Percentiles rank a stretch among this genome's conserved stretches.
phyloP scores from a whole-genome alignment of 495 filamentous ascomycete species.

The Bacidia gigantensis region DNA sequence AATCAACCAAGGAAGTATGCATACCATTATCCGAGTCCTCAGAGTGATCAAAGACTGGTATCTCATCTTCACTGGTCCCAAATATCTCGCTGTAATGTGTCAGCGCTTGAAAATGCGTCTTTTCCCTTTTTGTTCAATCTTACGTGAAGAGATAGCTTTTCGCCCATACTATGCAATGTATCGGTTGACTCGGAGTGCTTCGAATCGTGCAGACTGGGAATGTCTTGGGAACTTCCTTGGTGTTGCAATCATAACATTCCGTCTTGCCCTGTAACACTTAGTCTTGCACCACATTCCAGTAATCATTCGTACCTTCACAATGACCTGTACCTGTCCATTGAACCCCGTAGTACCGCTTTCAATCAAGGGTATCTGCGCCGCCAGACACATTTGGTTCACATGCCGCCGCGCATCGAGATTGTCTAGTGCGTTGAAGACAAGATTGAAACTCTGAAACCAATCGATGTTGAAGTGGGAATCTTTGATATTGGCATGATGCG shows the following conservation, averaged over 20 bases:
- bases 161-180: constrained; percentile 99
- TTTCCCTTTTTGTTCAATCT: too few species aligned
- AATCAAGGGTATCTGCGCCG: constrained; percentile 78
- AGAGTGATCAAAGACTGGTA: constrained; percentile 58
- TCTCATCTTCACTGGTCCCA: constrained; percentile 76
- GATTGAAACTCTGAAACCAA: constrained; percentile 70
- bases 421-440: constrained; percentile 96
- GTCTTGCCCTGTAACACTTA: constrained; percentile 51
- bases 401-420: constrained; percentile 89
- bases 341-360: constrained; percentile 98
- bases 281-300: not conserved
- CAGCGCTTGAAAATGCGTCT: constrained; percentile 11
- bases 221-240: constrained; percentile 76
- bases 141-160: constrained; percentile 90
- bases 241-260: constrained; percentile 91
- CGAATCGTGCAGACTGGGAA: constrained; percentile 96
- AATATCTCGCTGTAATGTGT: constrained; percentile 59
- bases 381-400: constrained; percentile 95
- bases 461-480: constrained; percentile 79
- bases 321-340: constrained; percentile 94
- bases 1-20: not conserved
- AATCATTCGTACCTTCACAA: constrained; percentile 54
- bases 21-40: constrained; percentile 68
- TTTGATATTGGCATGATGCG: constrained; percentile 92
- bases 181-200: constrained; percentile 85